Conservation (phyloP, 2,329 filamentous ascomycete species). For the Penicillium sp. region DNA sequence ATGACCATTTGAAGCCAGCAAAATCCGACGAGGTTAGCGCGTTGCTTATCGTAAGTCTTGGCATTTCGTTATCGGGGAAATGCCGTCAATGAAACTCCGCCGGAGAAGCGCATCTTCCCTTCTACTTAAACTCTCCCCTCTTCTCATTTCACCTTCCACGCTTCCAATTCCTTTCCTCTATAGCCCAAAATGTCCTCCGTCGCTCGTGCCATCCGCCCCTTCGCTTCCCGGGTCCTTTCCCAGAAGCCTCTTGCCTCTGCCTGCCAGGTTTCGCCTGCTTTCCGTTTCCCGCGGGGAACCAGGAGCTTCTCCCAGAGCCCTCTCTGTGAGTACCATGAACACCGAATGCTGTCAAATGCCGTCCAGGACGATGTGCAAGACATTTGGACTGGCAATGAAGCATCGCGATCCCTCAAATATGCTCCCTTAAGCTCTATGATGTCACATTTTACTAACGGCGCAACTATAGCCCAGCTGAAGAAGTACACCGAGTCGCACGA, state of each 20-base stretch:
- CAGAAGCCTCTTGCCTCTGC: slow-evolving; percentile 30
- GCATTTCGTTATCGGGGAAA: slow-evolving; percentile 20
- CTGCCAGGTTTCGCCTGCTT: slow-evolving; percentile 27
- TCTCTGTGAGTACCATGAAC: slow-evolving; percentile 26
- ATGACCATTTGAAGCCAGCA: slow-evolving; percentile 16
- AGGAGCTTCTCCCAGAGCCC: slow-evolving; percentile 37
- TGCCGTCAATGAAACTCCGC: slow-evolving; percentile 17
- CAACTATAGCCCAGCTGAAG: slow-evolving; percentile 45
- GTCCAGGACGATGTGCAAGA: background rate
- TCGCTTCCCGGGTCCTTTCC: slow-evolving; percentile 31
- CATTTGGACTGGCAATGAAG: slow-evolving; percentile 3
- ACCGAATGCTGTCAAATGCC: slow-evolving; percentile 1
- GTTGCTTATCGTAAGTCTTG: slow-evolving; percentile 24
- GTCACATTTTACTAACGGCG: slow-evolving; percentile 19
- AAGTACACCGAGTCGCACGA: slow-evolving; percentile 96
- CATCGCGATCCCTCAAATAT: slow-evolving; percentile 2
- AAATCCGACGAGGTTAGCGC: slow-evolving; percentile 21
- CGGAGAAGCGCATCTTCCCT: slow-evolving; percentile 22
- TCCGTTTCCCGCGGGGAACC: slow-evolving; percentile 38
- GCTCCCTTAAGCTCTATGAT: slow-evolving; percentile 4
- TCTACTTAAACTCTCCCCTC: slow-evolving; percentile 24
- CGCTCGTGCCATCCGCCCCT: slow-evolving; percentile 30
- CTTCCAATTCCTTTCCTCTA: slow-evolving; percentile 4
- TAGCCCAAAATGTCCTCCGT: slow-evolving; percentile 30
- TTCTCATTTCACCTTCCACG: slow-evolving; percentile 10